These are phyloP conservation scores for Dactylellina parvicollis DNA, from an alignment of 2,329 filamentous ascomycete species.

Conservation along the genomic window DNA sequence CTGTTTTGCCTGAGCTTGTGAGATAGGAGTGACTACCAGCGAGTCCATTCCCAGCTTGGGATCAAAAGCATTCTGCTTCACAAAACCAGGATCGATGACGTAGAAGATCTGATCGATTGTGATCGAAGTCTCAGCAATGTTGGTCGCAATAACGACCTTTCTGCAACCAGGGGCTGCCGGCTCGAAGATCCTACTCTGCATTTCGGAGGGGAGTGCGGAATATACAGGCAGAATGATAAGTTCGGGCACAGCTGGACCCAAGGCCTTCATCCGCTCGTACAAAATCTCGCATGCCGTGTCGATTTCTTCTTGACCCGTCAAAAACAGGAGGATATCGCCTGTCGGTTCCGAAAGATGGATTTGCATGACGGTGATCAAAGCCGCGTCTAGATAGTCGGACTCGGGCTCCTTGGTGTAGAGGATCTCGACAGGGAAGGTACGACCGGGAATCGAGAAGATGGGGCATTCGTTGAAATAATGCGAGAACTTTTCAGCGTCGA, in stretches of 20 bases:
- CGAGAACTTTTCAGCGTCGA: conserved; percentile 97
- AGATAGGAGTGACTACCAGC: conserved; percentile 93
- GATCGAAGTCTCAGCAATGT: conserved; percentile 97
- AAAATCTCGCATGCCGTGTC: conserved; percentile 93
- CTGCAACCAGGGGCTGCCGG: conserved; percentile 84
- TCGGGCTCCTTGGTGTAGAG: conserved; percentile 96
- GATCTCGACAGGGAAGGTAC: conserved; percentile 94
- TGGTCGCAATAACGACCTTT: conserved; percentile 97
- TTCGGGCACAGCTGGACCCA: conserved; percentile 90
- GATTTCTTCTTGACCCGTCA: conserved; percentile 98
- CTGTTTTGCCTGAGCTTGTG: conserved; percentile 95
- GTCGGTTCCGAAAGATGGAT: conserved; percentile 92
- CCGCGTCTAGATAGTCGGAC: conserved; percentile 92
- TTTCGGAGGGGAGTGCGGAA: conserved; percentile 88
- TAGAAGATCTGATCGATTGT: conserved; percentile 98
- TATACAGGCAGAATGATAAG: conserved; percentile 96
- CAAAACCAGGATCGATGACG: conserved; percentile 95
- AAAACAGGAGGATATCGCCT: conserved; percentile 94
- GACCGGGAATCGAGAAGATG: conserved; percentile 94
- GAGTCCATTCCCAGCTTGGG: conserved; percentile 98
- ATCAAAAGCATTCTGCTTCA: conserved; percentile 97
- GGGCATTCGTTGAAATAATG: conserved; percentile 95
- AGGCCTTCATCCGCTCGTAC: conserved; percentile 92
- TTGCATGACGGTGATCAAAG: conserved; percentile 96
- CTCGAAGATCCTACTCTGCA: conserved; percentile 94